A percentile compares a stretch with the other conserved stretches of the same genome.
Evolutionary conservation across 2,329 filamentous ascomycete genomes (phyloP).

Genomic region (Neurospora crassa): DNA sequence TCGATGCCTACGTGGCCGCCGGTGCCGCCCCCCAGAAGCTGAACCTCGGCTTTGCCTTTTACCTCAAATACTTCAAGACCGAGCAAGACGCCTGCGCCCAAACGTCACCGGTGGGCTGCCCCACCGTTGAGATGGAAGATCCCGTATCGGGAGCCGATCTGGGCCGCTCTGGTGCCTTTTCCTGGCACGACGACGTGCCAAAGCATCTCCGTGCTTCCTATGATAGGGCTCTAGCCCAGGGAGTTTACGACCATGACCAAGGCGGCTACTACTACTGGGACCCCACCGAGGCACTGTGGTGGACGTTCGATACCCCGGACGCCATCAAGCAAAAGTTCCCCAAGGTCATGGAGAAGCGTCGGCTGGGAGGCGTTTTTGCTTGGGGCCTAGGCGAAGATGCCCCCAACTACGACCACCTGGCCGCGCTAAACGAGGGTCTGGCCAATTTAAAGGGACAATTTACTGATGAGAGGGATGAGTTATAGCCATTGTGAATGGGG

Average conservation of each 20-base stretch:
- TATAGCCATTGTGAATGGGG: slow-evolving; percentile 10
- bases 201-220: slow-evolving; percentile 48
- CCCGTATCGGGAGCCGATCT: slow-evolving; percentile 49
- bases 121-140: slow-evolving; percentile 49
- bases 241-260: slow-evolving; percentile 43
- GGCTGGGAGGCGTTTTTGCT: slow-evolving; percentile 62
- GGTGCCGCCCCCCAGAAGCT: slow-evolving; percentile 47
- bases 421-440: slow-evolving; percentile 22
- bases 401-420: slow-evolving; percentile 31
- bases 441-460: slow-evolving; percentile 4
- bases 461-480: slow-evolving; percentile 14
- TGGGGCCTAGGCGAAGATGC: slow-evolving; percentile 66
- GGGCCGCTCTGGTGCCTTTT: slow-evolving; percentile 42
- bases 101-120: slow-evolving; percentile 44
- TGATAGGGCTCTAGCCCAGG: slow-evolving; percentile 39
- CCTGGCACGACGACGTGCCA: slow-evolving; percentile 48
- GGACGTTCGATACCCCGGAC: slow-evolving; percentile 61
- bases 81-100: slow-evolving; percentile 35
- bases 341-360: slow-evolving; percentile 43
- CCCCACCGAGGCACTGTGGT: slow-evolving; percentile 48
- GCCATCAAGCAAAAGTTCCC: slow-evolving; percentile 54
- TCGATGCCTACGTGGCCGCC: slow-evolving; percentile 49
- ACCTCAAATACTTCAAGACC: slow-evolving; percentile 57
- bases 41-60: slow-evolving; percentile 60
- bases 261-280: slow-evolving; percentile 67